Conservation (phyloP, 1,284 basidiomycete genomes). For the Cystobasidium slooffiae region DNA sequence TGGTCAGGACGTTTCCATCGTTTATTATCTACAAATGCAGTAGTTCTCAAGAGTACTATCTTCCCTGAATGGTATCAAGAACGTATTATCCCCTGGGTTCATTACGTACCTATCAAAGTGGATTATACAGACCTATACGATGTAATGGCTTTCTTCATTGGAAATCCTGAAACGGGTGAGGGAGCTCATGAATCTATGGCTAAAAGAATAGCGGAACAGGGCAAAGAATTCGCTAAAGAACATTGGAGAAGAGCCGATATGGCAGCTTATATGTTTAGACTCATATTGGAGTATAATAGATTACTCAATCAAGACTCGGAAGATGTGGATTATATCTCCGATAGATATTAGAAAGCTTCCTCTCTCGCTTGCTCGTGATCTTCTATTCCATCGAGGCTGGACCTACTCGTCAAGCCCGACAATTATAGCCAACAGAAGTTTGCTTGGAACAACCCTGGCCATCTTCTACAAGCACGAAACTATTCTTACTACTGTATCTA, state of each 20-base stretch:
- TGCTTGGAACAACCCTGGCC: no score
- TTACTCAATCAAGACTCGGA: slow-evolving; percentile 37
- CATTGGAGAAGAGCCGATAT: slow-evolving; percentile 59
- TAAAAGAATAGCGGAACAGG: slow-evolving; percentile 58
- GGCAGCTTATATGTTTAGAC: slow-evolving; percentile 53
- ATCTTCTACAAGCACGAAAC: no score
- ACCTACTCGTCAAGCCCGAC: not conserved
- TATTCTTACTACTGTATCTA: no score
- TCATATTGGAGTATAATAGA: slow-evolving; percentile 46
- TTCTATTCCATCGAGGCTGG: not conserved
- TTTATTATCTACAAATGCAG: slow-evolving; percentile 66
- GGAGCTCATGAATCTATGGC: slow-evolving; percentile 60
- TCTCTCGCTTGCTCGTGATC: no score
- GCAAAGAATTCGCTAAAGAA: slow-evolving; percentile 57
- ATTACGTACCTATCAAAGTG: slow-evolving; percentile 57
- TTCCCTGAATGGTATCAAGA: slow-evolving; percentile 64
- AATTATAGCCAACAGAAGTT: no score
- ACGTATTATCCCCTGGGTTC: slow-evolving; percentile 51
- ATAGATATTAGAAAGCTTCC: not conserved
- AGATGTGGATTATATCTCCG: slow-evolving; percentile 33
- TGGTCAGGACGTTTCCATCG: slow-evolving; percentile 58
- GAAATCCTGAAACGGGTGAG: slow-evolving; percentile 56
- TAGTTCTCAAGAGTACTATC: slow-evolving; percentile 68
- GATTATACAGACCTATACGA: slow-evolving; percentile 62
- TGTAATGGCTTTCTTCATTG: slow-evolving; percentile 61